phyloP scores from a whole-genome alignment of 306 rosid genomes.

The Sicyos baderoa region DNA sequence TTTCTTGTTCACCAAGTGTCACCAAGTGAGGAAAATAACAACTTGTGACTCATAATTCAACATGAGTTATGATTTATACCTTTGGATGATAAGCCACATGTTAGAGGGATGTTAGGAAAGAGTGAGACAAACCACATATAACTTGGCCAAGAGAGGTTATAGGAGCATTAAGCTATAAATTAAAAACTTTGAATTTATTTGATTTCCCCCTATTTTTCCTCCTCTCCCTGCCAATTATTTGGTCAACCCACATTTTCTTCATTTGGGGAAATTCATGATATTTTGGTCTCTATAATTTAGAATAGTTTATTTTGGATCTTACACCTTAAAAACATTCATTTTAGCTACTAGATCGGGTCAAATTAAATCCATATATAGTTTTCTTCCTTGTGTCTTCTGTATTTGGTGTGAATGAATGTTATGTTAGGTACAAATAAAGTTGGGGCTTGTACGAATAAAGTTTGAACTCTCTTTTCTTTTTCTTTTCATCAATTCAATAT shows the following conservation, averaged over 20 bases:
- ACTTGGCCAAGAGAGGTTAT: constrained; percentile 12
- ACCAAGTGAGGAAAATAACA: not conserved
- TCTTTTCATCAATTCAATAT: too few relatives aligned
- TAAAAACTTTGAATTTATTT: not conserved
- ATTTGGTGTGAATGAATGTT: too few relatives aligned
- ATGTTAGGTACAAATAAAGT: too few relatives aligned
- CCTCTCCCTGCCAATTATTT: constrained; percentile 11
- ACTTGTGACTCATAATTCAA: not conserved
- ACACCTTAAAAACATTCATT: too few relatives aligned
- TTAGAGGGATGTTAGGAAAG: constrained; percentile 16
- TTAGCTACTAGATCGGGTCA: too few relatives aligned
- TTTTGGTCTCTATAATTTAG: too few relatives aligned
- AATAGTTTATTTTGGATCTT: too few relatives aligned
- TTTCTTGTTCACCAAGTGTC: constrained; percentile 11
- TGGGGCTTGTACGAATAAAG: too few relatives aligned
- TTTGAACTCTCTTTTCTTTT: too few relatives aligned
- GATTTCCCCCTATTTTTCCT: constrained; percentile 8
- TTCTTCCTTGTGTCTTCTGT: too few relatives aligned
- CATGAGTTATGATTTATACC: constrained; percentile 22
- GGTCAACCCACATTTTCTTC: constrained; percentile 12
- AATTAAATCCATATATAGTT: too few relatives aligned
- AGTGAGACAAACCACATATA: not conserved
- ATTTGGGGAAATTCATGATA: not conserved
- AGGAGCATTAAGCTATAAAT: not conserved
- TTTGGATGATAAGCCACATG: constrained; percentile 41